These are phyloP conservation scores for Phytophthora lateralis DNA, from an alignment of 352 stramenopile species.

Conservation along the genomic window DNA sequence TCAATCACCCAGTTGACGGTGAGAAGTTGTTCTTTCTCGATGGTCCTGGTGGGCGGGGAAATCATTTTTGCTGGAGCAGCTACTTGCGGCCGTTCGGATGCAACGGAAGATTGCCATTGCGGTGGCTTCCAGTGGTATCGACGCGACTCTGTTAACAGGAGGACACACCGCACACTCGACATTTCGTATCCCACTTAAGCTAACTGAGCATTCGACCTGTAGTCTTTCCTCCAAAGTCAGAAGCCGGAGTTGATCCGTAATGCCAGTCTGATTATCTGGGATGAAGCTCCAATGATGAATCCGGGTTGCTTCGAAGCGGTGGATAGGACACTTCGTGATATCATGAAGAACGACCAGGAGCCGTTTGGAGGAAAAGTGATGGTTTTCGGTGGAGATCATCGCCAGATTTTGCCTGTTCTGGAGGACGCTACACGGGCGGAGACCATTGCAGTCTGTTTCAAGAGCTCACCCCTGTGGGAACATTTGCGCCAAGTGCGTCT, in stretches of 20 bases:
- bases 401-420: slow-evolving; percentile 33
- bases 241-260: slow-evolving; percentile 3
- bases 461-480: slow-evolving; percentile 7
- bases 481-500: slow-evolving; percentile 4
- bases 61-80: slow-evolving; percentile 31
- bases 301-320: slow-evolving; percentile 25
- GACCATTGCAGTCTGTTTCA: slow-evolving; percentile 23
- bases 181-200: slow-evolving; percentile 35
- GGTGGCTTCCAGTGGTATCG: slow-evolving; percentile 41
- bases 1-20: neutral
- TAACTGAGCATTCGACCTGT: slow-evolving; percentile 13
- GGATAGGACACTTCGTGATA: slow-evolving; percentile 19
- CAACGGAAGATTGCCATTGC: slow-evolving; percentile 30
- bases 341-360: slow-evolving; percentile 4
- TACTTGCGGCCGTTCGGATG: slow-evolving; percentile 21
- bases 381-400: slow-evolving; percentile 29
- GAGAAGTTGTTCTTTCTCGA: slow-evolving; percentile 39
- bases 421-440: neutral
- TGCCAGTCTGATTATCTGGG: slow-evolving; percentile 14
- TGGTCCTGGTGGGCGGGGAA: slow-evolving; percentile 37
- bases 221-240: slow-evolving; percentile 21
- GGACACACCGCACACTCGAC: slow-evolving; percentile 39
- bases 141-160: slow-evolving; percentile 27
- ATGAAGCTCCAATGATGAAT: slow-evolving; percentile 18
- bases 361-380: slow-evolving; percentile 36